phyloP scores from a whole-genome alignment of 768 basidiomycete genomes.

The Pleurotus pulmonarius region DNA sequence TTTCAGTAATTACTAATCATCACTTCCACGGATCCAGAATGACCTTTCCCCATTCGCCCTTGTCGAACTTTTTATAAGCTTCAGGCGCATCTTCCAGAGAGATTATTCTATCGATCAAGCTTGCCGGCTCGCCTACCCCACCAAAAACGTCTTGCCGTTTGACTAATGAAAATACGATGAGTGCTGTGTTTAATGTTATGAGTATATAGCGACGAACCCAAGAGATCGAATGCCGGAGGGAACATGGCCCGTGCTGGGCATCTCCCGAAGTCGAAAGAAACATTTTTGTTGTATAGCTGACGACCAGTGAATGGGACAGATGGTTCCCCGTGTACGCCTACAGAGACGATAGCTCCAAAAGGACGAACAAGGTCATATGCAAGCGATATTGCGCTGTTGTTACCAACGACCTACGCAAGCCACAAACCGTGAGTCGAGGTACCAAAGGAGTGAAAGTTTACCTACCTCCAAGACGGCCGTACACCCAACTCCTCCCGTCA shows the following conservation, averaged over 20 bases:
- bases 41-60: conserved; percentile 70
- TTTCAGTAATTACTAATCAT: neutral
- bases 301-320: conserved; percentile 53
- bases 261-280: conserved; percentile 76
- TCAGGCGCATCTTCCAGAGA: conserved; percentile 52
- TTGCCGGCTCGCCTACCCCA: conserved; percentile 56
- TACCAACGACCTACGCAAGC: conserved; percentile 59
- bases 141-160: conserved; percentile 73
- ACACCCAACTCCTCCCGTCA: conserved; percentile 58
- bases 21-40: conserved; percentile 73
- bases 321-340: conserved; percentile 63
- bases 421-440: too few relatives aligned
- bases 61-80: conserved; percentile 65
- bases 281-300: conserved; percentile 72
- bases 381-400: conserved; percentile 56
- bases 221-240: conserved; percentile 62
- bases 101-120: conserved; percentile 68
- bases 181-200: neutral
- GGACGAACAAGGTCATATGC: conserved; percentile 70
- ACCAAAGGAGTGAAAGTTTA: neutral
- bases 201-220: conserved; percentile 31
- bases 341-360: conserved; percentile 72
- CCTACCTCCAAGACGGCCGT: conserved; percentile 66
- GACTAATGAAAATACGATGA: conserved; percentile 25
- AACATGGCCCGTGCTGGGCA: conserved; percentile 81